phyloP scores from a whole-genome alignment of 2,329 filamentous ascomycete genomes.

The Aspergillus fijiensis region DNA sequence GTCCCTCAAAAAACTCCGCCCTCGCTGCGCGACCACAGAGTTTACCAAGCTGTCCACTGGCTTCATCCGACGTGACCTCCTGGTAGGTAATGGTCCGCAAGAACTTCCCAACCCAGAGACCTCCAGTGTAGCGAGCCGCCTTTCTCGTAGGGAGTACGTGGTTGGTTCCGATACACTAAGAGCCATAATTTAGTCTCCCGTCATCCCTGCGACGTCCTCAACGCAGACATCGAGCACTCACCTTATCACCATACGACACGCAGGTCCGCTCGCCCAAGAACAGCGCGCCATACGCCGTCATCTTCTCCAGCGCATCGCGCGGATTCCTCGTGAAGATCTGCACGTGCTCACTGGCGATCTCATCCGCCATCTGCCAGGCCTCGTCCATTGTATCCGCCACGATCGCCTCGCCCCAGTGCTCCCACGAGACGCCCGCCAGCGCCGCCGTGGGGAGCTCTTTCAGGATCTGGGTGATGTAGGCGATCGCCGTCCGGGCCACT shows the following conservation, averaged over 20 bases:
- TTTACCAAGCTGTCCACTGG: slow-evolving; percentile 50
- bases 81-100: slow-evolving; percentile 55
- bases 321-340: slow-evolving; percentile 51
- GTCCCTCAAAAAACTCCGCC: slow-evolving; percentile 55
- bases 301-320: slow-evolving; percentile 51
- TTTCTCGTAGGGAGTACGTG: slow-evolving; percentile 54
- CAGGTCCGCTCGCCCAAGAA: slow-evolving; percentile 55
- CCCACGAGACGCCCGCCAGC: slow-evolving; percentile 49
- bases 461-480: slow-evolving; percentile 40
- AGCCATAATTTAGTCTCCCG: no score
- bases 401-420: slow-evolving; percentile 48
- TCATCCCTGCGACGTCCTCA: not conserved
- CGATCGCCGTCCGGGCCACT: slow-evolving; percentile 42
- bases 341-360: slow-evolving; percentile 53
- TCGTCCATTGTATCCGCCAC: slow-evolving; percentile 47
- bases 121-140: slow-evolving; percentile 52
- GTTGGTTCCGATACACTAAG: slow-evolving; percentile 55
- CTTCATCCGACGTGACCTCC: slow-evolving; percentile 46
- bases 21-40: slow-evolving; percentile 52
- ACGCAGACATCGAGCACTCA: slow-evolving; percentile 15
- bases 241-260: slow-evolving; percentile 56
- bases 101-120: slow-evolving; percentile 58
- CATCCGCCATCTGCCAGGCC: slow-evolving; percentile 47
- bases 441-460: slow-evolving; percentile 45
- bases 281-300: slow-evolving; percentile 53